These are phyloP conservation scores for Evernia prunastri DNA, from an alignment of 495 filamentous ascomycete genomes.

Conservation along the genomic window DNA sequence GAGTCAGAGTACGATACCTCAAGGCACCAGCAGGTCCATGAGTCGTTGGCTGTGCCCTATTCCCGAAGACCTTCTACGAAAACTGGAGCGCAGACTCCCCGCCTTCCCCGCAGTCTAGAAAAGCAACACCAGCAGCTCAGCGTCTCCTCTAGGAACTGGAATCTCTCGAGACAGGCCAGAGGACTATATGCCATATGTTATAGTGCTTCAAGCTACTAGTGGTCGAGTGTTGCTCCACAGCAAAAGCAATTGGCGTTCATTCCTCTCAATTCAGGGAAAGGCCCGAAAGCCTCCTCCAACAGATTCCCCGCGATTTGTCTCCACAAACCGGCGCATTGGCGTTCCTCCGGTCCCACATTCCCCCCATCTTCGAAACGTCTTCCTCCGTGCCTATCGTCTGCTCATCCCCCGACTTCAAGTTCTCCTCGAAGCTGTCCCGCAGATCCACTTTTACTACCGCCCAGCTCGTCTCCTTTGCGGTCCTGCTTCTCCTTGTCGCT, in stretches of 20 bases:
- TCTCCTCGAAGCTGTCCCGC: slow-evolving; percentile 19
- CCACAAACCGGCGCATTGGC: slow-evolving; percentile 27
- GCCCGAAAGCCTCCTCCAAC: slow-evolving; percentile 9
- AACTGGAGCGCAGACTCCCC: background rate
- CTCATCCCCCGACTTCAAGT: slow-evolving; percentile 11
- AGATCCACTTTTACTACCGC: slow-evolving; percentile 14
- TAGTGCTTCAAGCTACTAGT: background rate
- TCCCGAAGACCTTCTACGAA: background rate
- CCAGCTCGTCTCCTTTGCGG: slow-evolving; percentile 22
- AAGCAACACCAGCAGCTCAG: background rate
- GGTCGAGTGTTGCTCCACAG: background rate
- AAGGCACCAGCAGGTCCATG: background rate
- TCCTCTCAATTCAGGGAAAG: background rate
- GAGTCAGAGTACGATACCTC: background rate
- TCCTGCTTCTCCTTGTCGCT: slow-evolving; percentile 23
- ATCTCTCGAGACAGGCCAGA: background rate
- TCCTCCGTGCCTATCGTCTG: slow-evolving; percentile 17
- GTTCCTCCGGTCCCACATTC: slow-evolving; percentile 18
- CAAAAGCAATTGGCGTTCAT: background rate
- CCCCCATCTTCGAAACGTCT: slow-evolving; percentile 22
- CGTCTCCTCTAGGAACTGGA: background rate
- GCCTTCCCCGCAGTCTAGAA: slow-evolving; percentile 8
- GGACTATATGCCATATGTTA: background rate
- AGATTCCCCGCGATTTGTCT: slow-evolving; percentile 20
- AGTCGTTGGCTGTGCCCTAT: background rate